phyloP scores from a whole-genome alignment of 2,329 filamentous ascomycete species.

The Periconia sp. region DNA sequence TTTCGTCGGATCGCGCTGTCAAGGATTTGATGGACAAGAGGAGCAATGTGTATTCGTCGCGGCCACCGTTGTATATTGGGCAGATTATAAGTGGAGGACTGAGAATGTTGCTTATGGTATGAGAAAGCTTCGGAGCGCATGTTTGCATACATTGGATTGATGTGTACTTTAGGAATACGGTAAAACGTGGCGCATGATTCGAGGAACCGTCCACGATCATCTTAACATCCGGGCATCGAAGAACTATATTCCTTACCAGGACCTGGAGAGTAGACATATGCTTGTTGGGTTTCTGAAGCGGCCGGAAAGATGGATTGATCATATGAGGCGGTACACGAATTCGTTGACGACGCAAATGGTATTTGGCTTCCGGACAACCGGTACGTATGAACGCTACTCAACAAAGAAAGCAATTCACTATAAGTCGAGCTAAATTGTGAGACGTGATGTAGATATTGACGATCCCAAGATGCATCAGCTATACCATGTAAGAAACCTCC shows the following conservation, averaged over 20 bases:
- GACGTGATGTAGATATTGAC: too few species aligned
- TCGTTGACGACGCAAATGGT: slow-evolving; percentile 58
- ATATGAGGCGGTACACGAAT: slow-evolving; percentile 57
- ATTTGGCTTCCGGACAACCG: slow-evolving; percentile 48
- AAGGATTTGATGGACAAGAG: slow-evolving; percentile 60
- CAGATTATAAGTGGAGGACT: slow-evolving; percentile 25
- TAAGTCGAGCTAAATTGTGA: too few species aligned
- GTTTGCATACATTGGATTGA: background rate
- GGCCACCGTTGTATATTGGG: slow-evolving; percentile 52
- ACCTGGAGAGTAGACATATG: slow-evolving; percentile 63
- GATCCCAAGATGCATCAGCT: slow-evolving; percentile 19
- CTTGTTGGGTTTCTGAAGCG: slow-evolving; percentile 54
- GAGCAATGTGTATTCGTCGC: slow-evolving; percentile 55
- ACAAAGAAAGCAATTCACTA: too few species aligned
- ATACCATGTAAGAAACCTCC: slow-evolving; percentile 12
- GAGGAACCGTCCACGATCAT: slow-evolving; percentile 17
- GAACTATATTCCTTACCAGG: slow-evolving; percentile 55
- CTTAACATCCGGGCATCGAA: slow-evolving; percentile 20
- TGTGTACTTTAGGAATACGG: slow-evolving; percentile 20
- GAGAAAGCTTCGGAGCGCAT: background rate
- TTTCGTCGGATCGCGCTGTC: slow-evolving; percentile 52
- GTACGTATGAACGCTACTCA: too few species aligned
- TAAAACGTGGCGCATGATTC: slow-evolving; percentile 21
- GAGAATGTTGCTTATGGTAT: slow-evolving; percentile 24
- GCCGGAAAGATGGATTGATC: slow-evolving; percentile 51